Evolutionary conservation across 768 basidiomycete species (phyloP), one percentile per base, ranked within the genome.

Genomic region (Calocybe indica): DNA sequence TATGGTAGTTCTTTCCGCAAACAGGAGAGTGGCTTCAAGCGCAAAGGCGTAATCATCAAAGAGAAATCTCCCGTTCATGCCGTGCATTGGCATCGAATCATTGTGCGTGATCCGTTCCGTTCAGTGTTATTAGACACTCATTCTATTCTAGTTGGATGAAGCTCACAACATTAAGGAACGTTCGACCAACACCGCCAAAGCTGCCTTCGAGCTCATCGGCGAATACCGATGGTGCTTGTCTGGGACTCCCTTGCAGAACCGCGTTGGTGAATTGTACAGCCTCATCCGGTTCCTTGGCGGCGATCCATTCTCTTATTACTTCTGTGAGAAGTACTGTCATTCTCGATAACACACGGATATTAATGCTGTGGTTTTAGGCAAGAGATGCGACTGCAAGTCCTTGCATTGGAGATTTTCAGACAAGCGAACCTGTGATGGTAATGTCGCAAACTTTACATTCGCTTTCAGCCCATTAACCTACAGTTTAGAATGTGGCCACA

Each of bases 111-210:
- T 9, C 9, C 37, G 2, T n/a, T 34, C 15, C n/a, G n/a, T 4
- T 30, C 9, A 22, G 39, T 12, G 4, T 10, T n/a, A 7, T 31
- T 12, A 22, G 6, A n/a, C 5, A 33, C 11, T 29, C 40, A 36
- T 37, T 22, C 14, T 10, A 13, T 11, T 47, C 3, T 51, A 90
- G 87, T 78, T 96, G 38, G 93, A 97, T 55, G 93, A 96, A 70
- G 95, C 94, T 5, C 95, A 97, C 66, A 97, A 94, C 62, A 97
- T 98, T 72, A 98, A 98, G 60, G 95, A 98, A 61, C 82, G 95
- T 3, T 69, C 82, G 3, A 93, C 91, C 1, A 97, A 95, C 61
- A 97, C 95, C 0, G 94, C 95, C 1, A 97, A 95, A 65, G 94
- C 93, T n/a, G 80, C 92, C 0, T 99, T 99, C 62, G 88, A 92